A percentile compares a stretch with the other conserved stretches of the same genome.
These are phyloP conservation scores for Lipomyces japonicus DNA, from an alignment of 805 yeast genomes.

Conservation along the genomic window DNA sequence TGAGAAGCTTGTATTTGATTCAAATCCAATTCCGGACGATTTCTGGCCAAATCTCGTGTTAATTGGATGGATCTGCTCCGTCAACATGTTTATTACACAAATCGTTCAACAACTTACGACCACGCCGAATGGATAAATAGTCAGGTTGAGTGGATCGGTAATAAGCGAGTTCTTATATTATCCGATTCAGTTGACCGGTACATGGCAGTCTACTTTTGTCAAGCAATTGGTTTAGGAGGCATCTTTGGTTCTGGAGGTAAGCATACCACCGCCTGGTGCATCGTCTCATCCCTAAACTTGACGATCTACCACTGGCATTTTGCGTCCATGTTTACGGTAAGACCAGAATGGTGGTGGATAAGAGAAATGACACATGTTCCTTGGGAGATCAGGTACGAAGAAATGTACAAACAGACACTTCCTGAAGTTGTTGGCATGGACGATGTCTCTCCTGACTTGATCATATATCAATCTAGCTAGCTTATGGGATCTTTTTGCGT, in stretches of 20 bases:
- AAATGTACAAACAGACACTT: slow-evolving; percentile 6
- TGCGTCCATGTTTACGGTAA: slow-evolving; percentile 8
- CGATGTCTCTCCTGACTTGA: slow-evolving; percentile 6
- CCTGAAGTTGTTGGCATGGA: slow-evolving; percentile 7
- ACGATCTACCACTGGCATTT: slow-evolving; percentile 26
- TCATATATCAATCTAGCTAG: slow-evolving; percentile 6
- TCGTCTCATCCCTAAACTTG: slow-evolving; percentile 15
- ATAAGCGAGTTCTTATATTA: slow-evolving; percentile 9
- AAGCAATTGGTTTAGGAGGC: slow-evolving; percentile 1
- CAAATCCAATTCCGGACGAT: background rate
- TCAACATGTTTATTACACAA: slow-evolving; percentile 3
- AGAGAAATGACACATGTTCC: slow-evolving; percentile 12
- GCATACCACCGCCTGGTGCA: slow-evolving; percentile 21
- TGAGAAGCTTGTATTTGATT: background rate
- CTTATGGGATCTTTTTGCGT: slow-evolving; percentile 7
- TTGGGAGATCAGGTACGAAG: slow-evolving; percentile 16
- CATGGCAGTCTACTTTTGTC: slow-evolving; percentile 7
- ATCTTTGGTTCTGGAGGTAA: slow-evolving; percentile 3
- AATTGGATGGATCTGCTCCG: slow-evolving; percentile 12
- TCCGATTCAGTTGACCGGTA: slow-evolving; percentile 15
- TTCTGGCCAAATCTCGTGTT: slow-evolving; percentile 6
- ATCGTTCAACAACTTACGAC: background rate
- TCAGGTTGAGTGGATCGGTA: slow-evolving; percentile 8
- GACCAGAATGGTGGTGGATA: slow-evolving; percentile 26
- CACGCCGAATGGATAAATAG: background rate